Evolutionary conservation across 2,329 filamentous ascomycete species (phyloP).

Genomic region (Neonectria sp.): DNA sequence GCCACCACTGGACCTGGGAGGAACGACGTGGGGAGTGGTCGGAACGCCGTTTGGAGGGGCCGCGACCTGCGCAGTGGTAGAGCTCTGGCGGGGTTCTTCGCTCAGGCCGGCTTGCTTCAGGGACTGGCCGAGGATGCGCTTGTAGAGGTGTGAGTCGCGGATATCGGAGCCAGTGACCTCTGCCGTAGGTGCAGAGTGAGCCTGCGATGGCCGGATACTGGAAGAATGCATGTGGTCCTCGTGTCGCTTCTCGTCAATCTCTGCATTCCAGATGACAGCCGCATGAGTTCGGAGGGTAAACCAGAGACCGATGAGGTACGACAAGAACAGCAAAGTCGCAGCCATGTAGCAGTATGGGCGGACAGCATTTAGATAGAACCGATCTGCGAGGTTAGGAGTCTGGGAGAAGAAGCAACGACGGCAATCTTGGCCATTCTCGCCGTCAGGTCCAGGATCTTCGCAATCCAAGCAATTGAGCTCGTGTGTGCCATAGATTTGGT

Average conservation of each 20-base stretch:
- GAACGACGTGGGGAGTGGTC: constrained; percentile 80
- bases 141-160: constrained; percentile 90
- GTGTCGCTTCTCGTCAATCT: constrained; percentile 82
- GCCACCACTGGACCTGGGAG: constrained; percentile 73
- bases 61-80: constrained; percentile 51
- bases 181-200: constrained; percentile 50
- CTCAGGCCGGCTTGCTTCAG: constrained; percentile 84
- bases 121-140: constrained; percentile 92
- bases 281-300: constrained; percentile 97
- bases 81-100: constrained; percentile 61
- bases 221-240: constrained; percentile 63
- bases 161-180: constrained; percentile 77
- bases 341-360: constrained; percentile 94
- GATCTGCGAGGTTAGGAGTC: constrained; percentile 84
- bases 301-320: constrained; percentile 93
- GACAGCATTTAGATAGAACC: constrained; percentile 92
- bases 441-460: constrained; percentile 60
- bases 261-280: constrained; percentile 95
- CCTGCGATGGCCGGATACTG: constrained; percentile 53
- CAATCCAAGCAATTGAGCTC: constrained; percentile 88
- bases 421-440: constrained; percentile 77
- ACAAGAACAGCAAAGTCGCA: constrained; percentile 87
- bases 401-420: constrained; percentile 96
- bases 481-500: constrained; percentile 98
- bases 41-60: constrained; percentile 59